Base-by-base conservation (phyloP, 1,284 basidiomycete species). In the Malassezia dermatis region DNA sequence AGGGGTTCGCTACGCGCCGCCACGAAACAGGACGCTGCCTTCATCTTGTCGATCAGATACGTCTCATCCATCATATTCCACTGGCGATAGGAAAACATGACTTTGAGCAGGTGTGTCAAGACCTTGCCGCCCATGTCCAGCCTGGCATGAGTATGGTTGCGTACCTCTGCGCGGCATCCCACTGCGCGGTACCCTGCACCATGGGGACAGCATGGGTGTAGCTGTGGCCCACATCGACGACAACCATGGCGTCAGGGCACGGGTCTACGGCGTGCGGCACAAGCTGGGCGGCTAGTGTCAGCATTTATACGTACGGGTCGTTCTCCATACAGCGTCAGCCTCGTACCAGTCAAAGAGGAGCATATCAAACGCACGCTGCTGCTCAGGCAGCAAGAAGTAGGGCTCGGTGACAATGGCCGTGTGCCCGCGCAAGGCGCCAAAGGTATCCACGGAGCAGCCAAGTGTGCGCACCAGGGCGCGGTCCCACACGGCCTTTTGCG, bases 51-150 rank as follows among this genome's bases (percentile, higher is more conserved):
- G 77, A 94, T 85, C 66, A 95, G 85, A 75, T 86, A 83, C 0
- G 88, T 89, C 76, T 94, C 86, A 71, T 95, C 89, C 83, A 90
- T 89, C 86, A 95, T 89, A 75, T 95, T 89, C 86, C 88, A 93
- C 70, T 96, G 91, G 28, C 89, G 83, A 75, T 88, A 95, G 11
- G 89, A 93, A 11, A 93, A 82, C 46, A 90, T 80, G 71, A 91
- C 88, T 69, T 95, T 94, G 31, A 96, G 80, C 50, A 93, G 86
- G 76, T 94, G 95, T 24, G 91, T 95, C 53, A 96, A 76, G 12
- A 95, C 79, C 76, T 94, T 94, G 48, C 91, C 91, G 48, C 90
- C 90, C 26, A 94, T 82, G 65, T 94, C 89, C 69, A 95, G 82
- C 62, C 90, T 90, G 67, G 56, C 46, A 21, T 48, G 4, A 49